Base-by-base conservation (phyloP, 2,329 filamentous ascomycete species). In the Colletotrichum brevisporum region DNA sequence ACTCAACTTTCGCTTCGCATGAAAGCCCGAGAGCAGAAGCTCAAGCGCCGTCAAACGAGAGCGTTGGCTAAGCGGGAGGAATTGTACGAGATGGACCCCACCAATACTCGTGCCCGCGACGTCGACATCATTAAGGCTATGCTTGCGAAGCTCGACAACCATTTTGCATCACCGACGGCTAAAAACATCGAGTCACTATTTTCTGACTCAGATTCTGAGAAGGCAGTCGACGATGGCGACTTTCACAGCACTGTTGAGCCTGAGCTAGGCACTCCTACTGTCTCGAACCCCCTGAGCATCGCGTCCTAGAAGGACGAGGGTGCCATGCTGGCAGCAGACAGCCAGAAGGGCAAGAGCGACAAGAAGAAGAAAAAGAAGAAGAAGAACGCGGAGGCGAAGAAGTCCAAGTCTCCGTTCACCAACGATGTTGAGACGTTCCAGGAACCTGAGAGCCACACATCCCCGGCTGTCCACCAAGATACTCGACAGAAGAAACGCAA, bases 61-160 rank as follows among this genome's bases (percentile, higher is more conserved):
- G 50, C 39, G 3, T 31, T 69, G 9, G 21, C 15, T 13, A 36
- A 65, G 5, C 55, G 61, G 39, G 24, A 60, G 31, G 27, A 66
- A 48, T 31, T 69, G 5, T 45, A 54, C 24, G 51, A 54, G 18
- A 21, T 47, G 48, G 50, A 69, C 21, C 62, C 66, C 6, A 59
- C 66, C 24, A 18, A 50, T 24, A 48, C 41, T 4, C 53, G 66
- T 24, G 55, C 62, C 36, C 31, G 26, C 15, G 62, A 69, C 52
- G 26, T 69, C 18, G 12, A 51, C 8, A 12, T 59, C 18, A 39
- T 66, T 41, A 60, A 55, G 50, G 16, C 24, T 15, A 18, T 51
- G 26, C 36, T 69, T n/a, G 52, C 48, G 21, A 66, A 45, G 43
- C 43, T 69, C 10, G 39, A 27, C 47, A 26, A 54, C 18, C 18